phyloP scores from a whole-genome alignment of 1,284 basidiomycete species.

The Trichosporon coremiiforme region DNA sequence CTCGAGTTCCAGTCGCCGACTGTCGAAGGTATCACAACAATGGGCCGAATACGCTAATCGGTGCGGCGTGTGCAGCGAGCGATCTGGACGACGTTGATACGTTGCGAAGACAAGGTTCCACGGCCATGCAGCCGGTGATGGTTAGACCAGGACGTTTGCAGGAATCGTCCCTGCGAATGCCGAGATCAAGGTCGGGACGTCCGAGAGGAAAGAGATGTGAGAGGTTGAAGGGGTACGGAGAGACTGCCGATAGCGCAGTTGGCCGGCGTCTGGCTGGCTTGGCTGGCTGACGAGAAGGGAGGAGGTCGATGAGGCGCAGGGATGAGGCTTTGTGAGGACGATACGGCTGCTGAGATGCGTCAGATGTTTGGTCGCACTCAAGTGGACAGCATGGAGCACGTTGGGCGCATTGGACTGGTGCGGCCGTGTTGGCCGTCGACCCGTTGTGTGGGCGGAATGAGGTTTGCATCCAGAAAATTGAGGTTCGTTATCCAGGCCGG shows the following conservation, averaged over 20 bases:
- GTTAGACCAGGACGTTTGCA: constrained; percentile 1
- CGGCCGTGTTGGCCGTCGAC: not conserved
- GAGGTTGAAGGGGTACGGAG: not conserved
- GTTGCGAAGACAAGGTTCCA: constrained; percentile 1
- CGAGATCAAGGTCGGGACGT: constrained; percentile 6
- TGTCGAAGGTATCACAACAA: constrained; percentile 5
- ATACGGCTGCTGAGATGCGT: not conserved
- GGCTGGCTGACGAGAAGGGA: not conserved
- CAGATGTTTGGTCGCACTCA: not conserved
- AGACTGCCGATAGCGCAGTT: not conserved
- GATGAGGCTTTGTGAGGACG: not conserved
- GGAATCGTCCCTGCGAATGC: constrained; percentile 19
- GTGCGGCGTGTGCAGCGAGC: not conserved
- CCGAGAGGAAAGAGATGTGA: not conserved
- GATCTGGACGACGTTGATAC: constrained; percentile 9
- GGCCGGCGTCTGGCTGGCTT: not conserved
- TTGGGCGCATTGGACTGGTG: not conserved
- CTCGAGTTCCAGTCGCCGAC: not conserved
- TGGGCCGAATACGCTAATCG: not conserved
- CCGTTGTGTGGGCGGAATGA: constrained; percentile 4
- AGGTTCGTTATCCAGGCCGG: constrained; percentile 3
- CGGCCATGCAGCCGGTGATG: constrained; percentile 10
- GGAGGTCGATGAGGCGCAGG: not conserved
- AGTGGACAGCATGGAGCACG: not conserved
- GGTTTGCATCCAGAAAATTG: constrained; percentile 4